Base-by-base conservation (phyloP, 2,329 filamentous ascomycete genomes). In the Pseudocercospora eumusae region DNA sequence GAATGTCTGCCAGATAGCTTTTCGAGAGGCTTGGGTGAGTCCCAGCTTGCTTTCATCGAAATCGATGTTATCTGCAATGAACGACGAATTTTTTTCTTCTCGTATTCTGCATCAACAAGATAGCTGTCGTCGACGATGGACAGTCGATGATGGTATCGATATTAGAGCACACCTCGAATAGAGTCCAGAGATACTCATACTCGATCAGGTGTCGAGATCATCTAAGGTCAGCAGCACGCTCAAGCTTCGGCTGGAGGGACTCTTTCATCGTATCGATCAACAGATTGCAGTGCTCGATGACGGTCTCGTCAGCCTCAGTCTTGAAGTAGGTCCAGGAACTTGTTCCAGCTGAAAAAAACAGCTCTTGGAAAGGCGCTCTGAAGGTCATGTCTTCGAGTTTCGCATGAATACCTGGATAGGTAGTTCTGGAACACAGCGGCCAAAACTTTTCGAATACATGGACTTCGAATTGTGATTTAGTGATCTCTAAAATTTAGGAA, bases 341-440 rank as follows among this genome's bases (percentile, higher is more conserved):
- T 61, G 3, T 64, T 61, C 75, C 75, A 77, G 6, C 75, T 68
- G 62, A n/a, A n/a, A 76, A 71, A 47, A 75, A 72, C 63, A 77
- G 76, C 1, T 71, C 69, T 6, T 70, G 64, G 60, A 77, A 77
- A 1, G 75, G 75, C 5, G 64, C 68, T 1, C 66, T 66, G 62
- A 77, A 76, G 1, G 68, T 72, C n/a, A 77, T 62, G 11, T 70
- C 62, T 44, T 56, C 54, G 36, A 56, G 28, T n/a, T 27, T 56
- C 10, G 31, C 33, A 56, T 40, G 21, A 21, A 42, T 44, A 9
- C 54, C 54, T 3, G 54, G n/a, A n/a, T n/a, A n/a, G 54, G 18
- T 56, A 56, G 23, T 45, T 23, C n/a, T 56, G 31, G 54, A 56
- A 56, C n/a, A n/a, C 54, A n/a, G 33, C 40, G 20, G 18, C 20